Percentiles rank a stretch among this genome's conserved stretches.
Evolutionary conservation across 805 yeast genomes (phyloP).

Genomic region (Tetrapisispora arboricola): DNA sequence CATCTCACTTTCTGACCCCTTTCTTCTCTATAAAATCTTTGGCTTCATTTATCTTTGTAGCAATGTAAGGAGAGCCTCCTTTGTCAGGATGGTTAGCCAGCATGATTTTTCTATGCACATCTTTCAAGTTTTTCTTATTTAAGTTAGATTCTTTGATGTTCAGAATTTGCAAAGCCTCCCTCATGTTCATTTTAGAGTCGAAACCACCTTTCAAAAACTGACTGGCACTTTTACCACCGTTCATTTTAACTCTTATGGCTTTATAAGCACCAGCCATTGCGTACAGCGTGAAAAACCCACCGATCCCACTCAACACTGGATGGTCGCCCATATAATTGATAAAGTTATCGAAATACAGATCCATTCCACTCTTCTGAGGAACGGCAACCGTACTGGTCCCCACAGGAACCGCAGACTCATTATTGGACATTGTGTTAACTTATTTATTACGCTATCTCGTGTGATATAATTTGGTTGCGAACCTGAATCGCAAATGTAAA

Average conservation of each 20-base stretch:
- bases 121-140: slow-evolving; percentile 61
- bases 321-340: slow-evolving; percentile 57
- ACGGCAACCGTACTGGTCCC: not conserved
- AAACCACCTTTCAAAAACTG: slow-evolving; percentile 76
- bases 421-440: not conserved
- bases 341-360: slow-evolving; percentile 55
- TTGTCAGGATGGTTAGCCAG: slow-evolving; percentile 89
- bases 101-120: slow-evolving; percentile 81
- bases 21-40: slow-evolving; percentile 40
- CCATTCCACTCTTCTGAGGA: slow-evolving; percentile 29
- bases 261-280: slow-evolving; percentile 59
- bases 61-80: slow-evolving; percentile 86
- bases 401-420: not conserved
- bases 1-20: slow-evolving; percentile 17
- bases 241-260: slow-evolving; percentile 29
- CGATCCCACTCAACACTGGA: slow-evolving; percentile 64
- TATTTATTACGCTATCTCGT: too few species aligned
- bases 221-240: slow-evolving; percentile 45
- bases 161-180: slow-evolving; percentile 79
- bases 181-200: slow-evolving; percentile 80
- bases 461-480: too few species aligned
- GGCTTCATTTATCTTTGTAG: slow-evolving; percentile 89
- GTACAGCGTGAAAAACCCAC: slow-evolving; percentile 55
- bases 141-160: slow-evolving; percentile 59
- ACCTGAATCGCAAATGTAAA: too few species aligned